Evolutionary conservation across 768 basidiomycete genomes (phyloP).

Genomic region (Strobilomyces dryophilus): DNA sequence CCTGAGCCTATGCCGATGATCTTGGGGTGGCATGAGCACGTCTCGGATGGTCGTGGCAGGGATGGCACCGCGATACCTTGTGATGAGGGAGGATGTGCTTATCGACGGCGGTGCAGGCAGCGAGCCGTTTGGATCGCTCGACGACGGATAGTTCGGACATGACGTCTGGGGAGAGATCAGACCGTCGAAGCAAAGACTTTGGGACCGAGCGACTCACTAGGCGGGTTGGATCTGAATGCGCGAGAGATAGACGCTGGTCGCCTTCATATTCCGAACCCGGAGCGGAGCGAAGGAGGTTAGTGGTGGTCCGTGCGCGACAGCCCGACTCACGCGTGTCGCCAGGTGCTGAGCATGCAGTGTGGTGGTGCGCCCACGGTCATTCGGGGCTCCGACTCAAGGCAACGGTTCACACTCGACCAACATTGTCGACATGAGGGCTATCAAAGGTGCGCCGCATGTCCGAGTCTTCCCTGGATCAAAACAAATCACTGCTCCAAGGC

Average conservation of each 20-base stretch:
- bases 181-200: not conserved
- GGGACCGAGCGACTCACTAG: not conserved
- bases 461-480: constrained; percentile 2
- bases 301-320: too few relatives aligned
- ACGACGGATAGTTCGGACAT: constrained; percentile 41
- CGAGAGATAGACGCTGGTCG: constrained; percentile 9
- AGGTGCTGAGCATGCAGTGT: too few relatives aligned
- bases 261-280: constrained; percentile 3
- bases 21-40: constrained; percentile 34
- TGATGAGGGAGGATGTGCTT: constrained; percentile 79
- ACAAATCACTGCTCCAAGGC: constrained; percentile 35
- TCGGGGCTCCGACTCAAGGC: too few relatives aligned
- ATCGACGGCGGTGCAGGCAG: constrained; percentile 94
- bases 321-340: too few relatives aligned
- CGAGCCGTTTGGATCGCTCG: constrained; percentile 83
- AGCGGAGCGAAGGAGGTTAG: not conserved
- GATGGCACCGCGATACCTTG: constrained; percentile 50
- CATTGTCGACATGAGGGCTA: constrained; percentile 49
- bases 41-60: not conserved
- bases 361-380: too few relatives aligned
- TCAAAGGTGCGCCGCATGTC: constrained; percentile 45
- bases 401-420: not conserved
- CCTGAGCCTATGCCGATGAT: constrained; percentile 88
- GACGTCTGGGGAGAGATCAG: constrained; percentile 4
- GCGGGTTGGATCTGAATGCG: not conserved